Percentiles rank a stretch among this genome's conserved stretches.
These are phyloP conservation scores for Filosporella fistucella DNA, from an alignment of 495 filamentous ascomycete species.

Conservation along the genomic window DNA sequence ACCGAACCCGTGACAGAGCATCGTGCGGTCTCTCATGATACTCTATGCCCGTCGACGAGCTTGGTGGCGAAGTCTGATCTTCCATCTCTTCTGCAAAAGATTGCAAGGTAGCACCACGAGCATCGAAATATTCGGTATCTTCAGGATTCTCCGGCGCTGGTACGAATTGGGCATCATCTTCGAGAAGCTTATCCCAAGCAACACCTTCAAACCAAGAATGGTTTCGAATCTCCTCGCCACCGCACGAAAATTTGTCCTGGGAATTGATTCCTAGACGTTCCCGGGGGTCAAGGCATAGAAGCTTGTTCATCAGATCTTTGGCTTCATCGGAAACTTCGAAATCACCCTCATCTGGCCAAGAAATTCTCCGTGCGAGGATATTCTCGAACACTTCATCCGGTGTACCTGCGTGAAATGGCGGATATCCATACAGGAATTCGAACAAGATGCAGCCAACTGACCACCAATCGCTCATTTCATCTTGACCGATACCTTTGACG, in stretches of 20 bases:
- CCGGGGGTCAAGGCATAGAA: conserved; percentile 77
- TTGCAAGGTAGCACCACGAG: conserved; percentile 83
- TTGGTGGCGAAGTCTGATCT: conserved; percentile 67
- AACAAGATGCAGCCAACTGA: conserved; percentile 96
- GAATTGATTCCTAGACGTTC: conserved; percentile 80
- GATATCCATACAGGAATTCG: conserved; percentile 88
- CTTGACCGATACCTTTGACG: conserved; percentile 89
- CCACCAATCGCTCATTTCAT: conserved; percentile 99
- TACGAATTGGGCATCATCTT: conserved; percentile 95
- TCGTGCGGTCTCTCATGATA: conserved; percentile 88
- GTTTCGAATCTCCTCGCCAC: conserved; percentile 82
- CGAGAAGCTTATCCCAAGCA: conserved; percentile 84
- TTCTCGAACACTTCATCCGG: conserved; percentile 97
- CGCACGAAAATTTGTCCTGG: conserved; percentile 70
- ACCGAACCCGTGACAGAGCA: conserved; percentile 83
- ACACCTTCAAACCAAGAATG: conserved; percentile 87
- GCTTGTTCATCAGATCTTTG: conserved; percentile 85
- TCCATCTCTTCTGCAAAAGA: conserved; percentile 90
- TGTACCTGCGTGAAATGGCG: conserved; percentile 86
- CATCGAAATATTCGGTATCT: conserved; percentile 96
- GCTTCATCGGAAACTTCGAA: conserved; percentile 75
- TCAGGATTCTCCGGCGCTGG: conserved; percentile 90
- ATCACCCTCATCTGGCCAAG: conserved; percentile 76
- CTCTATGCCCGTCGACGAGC: conserved; percentile 57
- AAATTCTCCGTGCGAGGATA: conserved; percentile 81